Percentiles rank a stretch among this genome's conserved stretches.
These are phyloP conservation scores for Atalantia buxifolia DNA, from an alignment of 345 rosid species.

Conservation along the genomic window DNA sequence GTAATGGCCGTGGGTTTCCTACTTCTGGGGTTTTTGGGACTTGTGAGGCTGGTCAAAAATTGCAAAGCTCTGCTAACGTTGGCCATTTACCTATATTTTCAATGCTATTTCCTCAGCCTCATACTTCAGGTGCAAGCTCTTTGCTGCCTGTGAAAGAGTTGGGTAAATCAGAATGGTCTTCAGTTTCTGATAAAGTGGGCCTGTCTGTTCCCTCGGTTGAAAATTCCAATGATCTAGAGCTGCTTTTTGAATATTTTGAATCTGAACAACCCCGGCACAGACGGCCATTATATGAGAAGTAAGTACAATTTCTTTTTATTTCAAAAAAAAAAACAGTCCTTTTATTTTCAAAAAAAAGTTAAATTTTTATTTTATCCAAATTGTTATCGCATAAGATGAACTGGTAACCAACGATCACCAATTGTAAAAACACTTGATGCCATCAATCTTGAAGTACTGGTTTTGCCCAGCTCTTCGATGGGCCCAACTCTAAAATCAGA, in stretches of 20 bases:
- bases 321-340: too few relatives aligned
- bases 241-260: slow-evolving; percentile 58
- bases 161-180: slow-evolving; percentile 8
- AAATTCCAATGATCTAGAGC: slow-evolving; percentile 27
- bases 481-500: not conserved
- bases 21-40: slow-evolving; percentile 14
- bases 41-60: slow-evolving; percentile 6
- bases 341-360: too few relatives aligned
- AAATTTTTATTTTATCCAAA: not conserved
- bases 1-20: not conserved
- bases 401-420: not conserved
- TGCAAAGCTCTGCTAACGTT: slow-evolving; percentile 10
- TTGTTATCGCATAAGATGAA: not conserved
- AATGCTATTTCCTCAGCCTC: slow-evolving; percentile 28
- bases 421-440: not conserved
- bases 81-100: slow-evolving; percentile 30
- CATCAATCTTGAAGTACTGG: not conserved
- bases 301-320: slow-evolving; percentile 11
- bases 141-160: not conserved
- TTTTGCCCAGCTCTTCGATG: not conserved
- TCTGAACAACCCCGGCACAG: slow-evolving; percentile 52
- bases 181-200: slow-evolving; percentile 9
- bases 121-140: slow-evolving; percentile 1
- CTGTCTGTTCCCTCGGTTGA: slow-evolving; percentile 20
- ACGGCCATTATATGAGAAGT: slow-evolving; percentile 53